Conservation (phyloP, 1,284 basidiomycete genomes). For the Hypsizygus ulmarius region DNA sequence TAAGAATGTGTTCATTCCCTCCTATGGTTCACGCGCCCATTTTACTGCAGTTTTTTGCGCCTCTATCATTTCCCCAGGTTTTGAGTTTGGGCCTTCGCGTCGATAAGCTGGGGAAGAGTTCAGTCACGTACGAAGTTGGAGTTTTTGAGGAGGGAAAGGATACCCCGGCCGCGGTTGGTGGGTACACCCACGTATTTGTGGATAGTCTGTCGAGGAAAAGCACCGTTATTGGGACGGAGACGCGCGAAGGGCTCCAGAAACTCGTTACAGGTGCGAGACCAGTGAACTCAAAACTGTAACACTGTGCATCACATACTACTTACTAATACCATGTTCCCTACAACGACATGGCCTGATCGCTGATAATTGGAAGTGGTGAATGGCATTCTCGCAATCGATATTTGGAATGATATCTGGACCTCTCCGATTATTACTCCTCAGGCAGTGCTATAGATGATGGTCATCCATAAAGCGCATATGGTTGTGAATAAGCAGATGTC, state of each 20-base stretch:
- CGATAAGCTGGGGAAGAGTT: slow-evolving; percentile 62
- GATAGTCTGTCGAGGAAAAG: slow-evolving; percentile 55
- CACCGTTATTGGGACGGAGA: slow-evolving; percentile 38
- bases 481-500: too few relatives aligned
- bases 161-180: slow-evolving; percentile 61
- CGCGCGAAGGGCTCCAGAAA: slow-evolving; percentile 42
- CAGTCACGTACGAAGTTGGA: slow-evolving; percentile 72
- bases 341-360: slow-evolving; percentile 4
- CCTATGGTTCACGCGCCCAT: neutral
- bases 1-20: neutral
- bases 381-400: too few relatives aligned
- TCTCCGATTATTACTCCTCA: too few relatives aligned
- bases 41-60: slow-evolving; percentile 52
- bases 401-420: too few relatives aligned
- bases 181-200: slow-evolving; percentile 82
- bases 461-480: too few relatives aligned
- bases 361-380: too few relatives aligned
- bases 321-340: neutral
- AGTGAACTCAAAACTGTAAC: slow-evolving; percentile 10
- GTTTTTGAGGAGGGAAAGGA: slow-evolving; percentile 56
- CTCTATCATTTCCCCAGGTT: slow-evolving; percentile 65
- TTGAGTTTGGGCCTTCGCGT: slow-evolving; percentile 68
- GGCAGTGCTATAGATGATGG: too few relatives aligned
- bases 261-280: slow-evolving; percentile 5
- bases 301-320: neutral